Evolutionary conservation across 805 yeast genomes (phyloP), one percentile per base, ranked within the genome.

Genomic region (Candida montana): DNA sequence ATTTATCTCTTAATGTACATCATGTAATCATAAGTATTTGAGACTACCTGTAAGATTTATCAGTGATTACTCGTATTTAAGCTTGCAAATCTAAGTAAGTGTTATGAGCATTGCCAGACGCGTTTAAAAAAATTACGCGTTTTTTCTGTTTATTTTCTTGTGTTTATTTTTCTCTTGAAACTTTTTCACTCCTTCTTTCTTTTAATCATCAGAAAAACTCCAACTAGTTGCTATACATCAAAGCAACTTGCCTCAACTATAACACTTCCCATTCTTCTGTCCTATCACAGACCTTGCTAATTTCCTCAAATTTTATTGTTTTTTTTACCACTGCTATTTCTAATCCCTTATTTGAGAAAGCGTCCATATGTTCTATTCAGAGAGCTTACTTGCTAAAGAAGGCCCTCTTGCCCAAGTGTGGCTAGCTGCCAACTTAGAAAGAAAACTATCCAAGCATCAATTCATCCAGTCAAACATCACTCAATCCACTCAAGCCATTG

Each of bases 401-500:
- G 95, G 95, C 3, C 95, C 95, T 1, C 67, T 89, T 46, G 95
- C 95, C 3, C 85, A 82, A 49, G 89, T 88, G 8, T 89, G 96
- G 96, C 69, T 89, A 35, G 96, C 96, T 9, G 91, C 96, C 17
- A 89, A 86, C 57, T 73, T 89, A 63, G 95, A 89, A 52, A 77
- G 79, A 53, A 82, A 81, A 50, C 72, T 86, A 27, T 73, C 89
- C 33, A 82, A 83, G 52, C 77, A 76, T 40, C 91, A 85, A 56
- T 68, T 82, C 34, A 67, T 87, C 37, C 80, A 75, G 52, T 82
- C 96, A 12, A 76, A 84, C 52, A 80, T 90, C 44, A 58, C 74
- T 12, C 74, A 79, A 45, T 81, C 90, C 15, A 75, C 83, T 23
- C 68, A 72, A 46, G 88, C 85, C 18, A 79, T 84, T 51, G 79